Conservation (phyloP, 352 stramenopile species). For the Globisporangium iwayamae region DNA sequence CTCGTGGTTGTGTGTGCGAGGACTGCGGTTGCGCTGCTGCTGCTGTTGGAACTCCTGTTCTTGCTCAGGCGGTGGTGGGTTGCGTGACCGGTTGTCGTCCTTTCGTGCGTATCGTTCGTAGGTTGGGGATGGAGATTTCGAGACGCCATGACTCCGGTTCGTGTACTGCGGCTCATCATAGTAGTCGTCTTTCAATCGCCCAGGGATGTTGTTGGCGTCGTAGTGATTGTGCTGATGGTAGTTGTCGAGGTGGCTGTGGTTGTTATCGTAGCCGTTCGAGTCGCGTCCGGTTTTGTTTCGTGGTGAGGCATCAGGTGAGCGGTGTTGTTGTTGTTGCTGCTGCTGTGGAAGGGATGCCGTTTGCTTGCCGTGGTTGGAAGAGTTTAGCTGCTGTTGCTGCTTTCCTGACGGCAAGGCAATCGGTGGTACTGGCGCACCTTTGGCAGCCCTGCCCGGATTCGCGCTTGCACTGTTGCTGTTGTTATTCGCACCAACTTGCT, state of each 20-base stretch:
- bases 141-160: background rate
- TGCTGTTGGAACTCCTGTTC: background rate
- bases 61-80: background rate
- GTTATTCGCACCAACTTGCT: constrained; percentile 13
- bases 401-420: constrained; percentile 8
- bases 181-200: constrained; percentile 33
- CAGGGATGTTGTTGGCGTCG: constrained; percentile 22
- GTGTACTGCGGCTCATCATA: constrained; percentile 16
- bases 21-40: constrained; percentile 10
- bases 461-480: constrained; percentile 7
- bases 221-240: constrained; percentile 21
- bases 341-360: background rate
- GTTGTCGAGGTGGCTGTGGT: constrained; percentile 23
- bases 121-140: constrained; percentile 10
- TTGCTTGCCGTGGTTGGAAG: constrained; percentile 14
- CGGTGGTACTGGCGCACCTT: constrained; percentile 11
- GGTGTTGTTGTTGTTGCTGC: constrained; percentile 4
- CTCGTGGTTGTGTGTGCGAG: background rate
- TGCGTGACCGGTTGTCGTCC: background rate
- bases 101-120: constrained; percentile 2
- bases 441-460: background rate
- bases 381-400: constrained; percentile 16
- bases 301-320: constrained; percentile 24
- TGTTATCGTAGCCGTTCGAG: constrained; percentile 24
- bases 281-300: constrained; percentile 32